A percentile compares a stretch with the other conserved stretches of the same genome.
These are phyloP conservation scores for Xylaria sp. DNA, from an alignment of 2,329 filamentous ascomycete species.

Conservation along the genomic window DNA sequence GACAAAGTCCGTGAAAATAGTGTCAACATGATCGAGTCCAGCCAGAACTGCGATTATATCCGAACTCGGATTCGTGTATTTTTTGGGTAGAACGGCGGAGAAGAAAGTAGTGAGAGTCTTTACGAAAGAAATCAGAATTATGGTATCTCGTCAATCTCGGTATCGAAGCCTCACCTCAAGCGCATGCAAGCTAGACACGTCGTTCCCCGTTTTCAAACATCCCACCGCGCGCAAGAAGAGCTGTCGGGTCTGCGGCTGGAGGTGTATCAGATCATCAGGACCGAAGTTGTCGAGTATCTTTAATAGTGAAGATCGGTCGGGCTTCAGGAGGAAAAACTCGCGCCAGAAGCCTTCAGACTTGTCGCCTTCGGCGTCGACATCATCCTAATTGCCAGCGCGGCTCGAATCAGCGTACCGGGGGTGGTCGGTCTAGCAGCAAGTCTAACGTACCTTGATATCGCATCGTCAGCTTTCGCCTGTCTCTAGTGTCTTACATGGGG, in stretches of 20 bases:
- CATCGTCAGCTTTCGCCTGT: conserved; percentile 36
- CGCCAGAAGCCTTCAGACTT: conserved; percentile 92
- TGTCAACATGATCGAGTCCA: conserved; percentile 86
- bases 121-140: conserved; percentile 47
- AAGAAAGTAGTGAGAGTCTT: conserved; percentile 92
- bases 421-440: neutral
- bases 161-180: conserved; percentile 71
- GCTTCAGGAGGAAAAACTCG: conserved; percentile 90
- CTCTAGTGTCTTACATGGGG: conserved; percentile 25
- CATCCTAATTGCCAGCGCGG: conserved; percentile 49
- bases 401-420: conserved; percentile 31
- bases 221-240: conserved; percentile 77
- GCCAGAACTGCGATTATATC: conserved; percentile 91
- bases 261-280: conserved; percentile 75
- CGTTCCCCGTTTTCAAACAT: conserved; percentile 65
- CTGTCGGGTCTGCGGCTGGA: conserved; percentile 78
- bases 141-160: neutral
- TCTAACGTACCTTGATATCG: conserved; percentile 38
- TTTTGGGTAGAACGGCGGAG: conserved; percentile 80
- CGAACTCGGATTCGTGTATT: conserved; percentile 92
- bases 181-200: conserved; percentile 74
- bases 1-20: conserved; percentile 87
- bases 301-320: conserved; percentile 73
- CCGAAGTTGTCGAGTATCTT: conserved; percentile 71
- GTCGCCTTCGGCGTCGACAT: conserved; percentile 66